These are phyloP conservation scores for Monosporascus sp. DNA, from an alignment of 2,329 filamentous ascomycete genomes.

Conservation along the genomic window DNA sequence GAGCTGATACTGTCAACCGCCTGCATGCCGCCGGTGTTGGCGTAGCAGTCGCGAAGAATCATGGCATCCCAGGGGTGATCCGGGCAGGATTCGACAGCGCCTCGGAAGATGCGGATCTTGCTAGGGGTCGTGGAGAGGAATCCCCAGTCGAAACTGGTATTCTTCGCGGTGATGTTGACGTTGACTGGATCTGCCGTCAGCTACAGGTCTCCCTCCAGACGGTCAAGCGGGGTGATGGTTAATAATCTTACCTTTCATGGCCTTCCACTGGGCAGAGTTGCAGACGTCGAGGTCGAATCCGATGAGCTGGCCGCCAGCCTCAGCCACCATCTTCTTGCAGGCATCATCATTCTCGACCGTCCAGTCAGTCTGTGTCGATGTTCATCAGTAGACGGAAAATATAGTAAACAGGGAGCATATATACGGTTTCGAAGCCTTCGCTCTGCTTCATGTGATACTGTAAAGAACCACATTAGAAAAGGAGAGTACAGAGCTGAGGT, in stretches of 20 bases:
- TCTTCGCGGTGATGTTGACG: conserved; percentile 2
- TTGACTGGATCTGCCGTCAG: conserved; percentile 4
- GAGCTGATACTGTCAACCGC: not conserved
- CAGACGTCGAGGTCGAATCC: not conserved
- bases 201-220: not conserved
- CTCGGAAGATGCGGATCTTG: conserved; percentile 4
- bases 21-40: not conserved
- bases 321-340: conserved; percentile 7
- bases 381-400: not conserved
- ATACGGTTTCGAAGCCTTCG: not conserved
- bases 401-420: not conserved
- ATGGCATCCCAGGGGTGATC: conserved; percentile 9
- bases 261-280: not conserved
- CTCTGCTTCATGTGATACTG: not conserved
- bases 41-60: conserved; percentile 10
- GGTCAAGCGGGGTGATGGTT: no score
- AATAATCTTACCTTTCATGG: conserved; percentile 1
- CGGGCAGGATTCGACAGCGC: not conserved
- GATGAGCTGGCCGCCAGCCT: conserved; percentile 2
- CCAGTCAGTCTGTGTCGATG: conserved; percentile 2
- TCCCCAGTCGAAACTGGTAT: not conserved
- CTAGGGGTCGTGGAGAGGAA: conserved; percentile 1
- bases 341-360: conserved; percentile 2
- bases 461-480: not conserved
- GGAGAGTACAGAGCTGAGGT: not conserved